phyloP scores from a whole-genome alignment of 495 filamentous ascomycete species.

The Neurospora intermedia region DNA sequence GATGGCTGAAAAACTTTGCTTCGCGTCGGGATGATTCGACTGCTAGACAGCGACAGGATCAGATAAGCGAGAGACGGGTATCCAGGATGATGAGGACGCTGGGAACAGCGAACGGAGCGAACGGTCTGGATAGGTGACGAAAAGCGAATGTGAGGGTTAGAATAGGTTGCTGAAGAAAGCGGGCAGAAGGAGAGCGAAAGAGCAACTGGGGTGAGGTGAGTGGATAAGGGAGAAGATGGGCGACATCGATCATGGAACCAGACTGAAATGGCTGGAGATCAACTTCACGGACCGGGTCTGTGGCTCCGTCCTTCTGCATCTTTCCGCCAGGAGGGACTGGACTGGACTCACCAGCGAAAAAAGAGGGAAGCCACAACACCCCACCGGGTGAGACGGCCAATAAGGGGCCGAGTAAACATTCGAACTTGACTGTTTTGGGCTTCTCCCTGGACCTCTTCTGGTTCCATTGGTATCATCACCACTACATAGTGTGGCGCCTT shows the following conservation, averaged over 20 bases:
- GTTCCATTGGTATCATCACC: background rate
- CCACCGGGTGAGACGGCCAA: background rate
- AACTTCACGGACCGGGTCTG: conserved; percentile 9
- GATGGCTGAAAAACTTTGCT: conserved; percentile 3
- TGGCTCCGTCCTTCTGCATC: background rate
- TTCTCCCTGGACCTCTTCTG: background rate
- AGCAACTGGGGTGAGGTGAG: conserved; percentile 1
- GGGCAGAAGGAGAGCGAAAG: background rate
- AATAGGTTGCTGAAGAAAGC: background rate
- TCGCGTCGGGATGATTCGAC: background rate
- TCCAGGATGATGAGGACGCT: background rate
- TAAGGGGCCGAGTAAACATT: background rate
- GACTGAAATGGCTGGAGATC: background rate
- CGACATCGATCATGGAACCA: background rate
- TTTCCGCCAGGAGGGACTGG: background rate
- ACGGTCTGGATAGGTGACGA: background rate
- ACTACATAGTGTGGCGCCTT: background rate
- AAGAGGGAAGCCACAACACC: background rate
- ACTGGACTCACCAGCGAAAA: background rate
- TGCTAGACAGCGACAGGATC: background rate
- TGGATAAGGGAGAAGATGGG: conserved; percentile 1
- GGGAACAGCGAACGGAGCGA: conserved; percentile 1
- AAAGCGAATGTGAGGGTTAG: conserved; percentile 3
- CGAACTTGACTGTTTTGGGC: background rate
- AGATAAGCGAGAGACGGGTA: background rate